phyloP scores from a whole-genome alignment of 192 early-diverging fungal species.

The Coemansia asiatica region DNA sequence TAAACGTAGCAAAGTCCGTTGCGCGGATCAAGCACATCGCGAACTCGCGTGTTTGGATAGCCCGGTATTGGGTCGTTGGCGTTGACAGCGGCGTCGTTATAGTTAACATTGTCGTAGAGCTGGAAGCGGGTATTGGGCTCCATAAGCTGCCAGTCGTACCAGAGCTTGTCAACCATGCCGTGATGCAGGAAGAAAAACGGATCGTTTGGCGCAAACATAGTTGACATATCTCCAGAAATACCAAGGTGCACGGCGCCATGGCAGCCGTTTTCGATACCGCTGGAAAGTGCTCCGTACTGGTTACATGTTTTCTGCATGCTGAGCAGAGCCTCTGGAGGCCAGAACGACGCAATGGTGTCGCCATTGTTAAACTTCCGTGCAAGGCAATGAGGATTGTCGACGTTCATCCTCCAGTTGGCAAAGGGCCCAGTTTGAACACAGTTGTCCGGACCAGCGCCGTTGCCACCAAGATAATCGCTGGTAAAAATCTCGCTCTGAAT shows the following conservation, averaged over 20 bases:
- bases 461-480: constrained; percentile 53
- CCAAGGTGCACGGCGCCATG: constrained; percentile 57
- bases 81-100: constrained; percentile 25
- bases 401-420: constrained; percentile 45
- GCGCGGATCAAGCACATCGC: constrained; percentile 45
- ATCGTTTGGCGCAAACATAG: constrained; percentile 61
- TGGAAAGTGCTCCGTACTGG: constrained; percentile 50
- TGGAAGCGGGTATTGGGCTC: constrained; percentile 41
- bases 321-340: constrained; percentile 52
- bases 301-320: constrained; percentile 46
- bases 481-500: constrained; percentile 36
- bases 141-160: constrained; percentile 60
- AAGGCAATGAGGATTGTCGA: constrained; percentile 46
- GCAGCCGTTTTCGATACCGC: constrained; percentile 54
- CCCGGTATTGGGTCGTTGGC: constrained; percentile 45
- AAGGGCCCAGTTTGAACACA: constrained; percentile 48
- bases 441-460: constrained; percentile 33
- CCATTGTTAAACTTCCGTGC: constrained; percentile 54
- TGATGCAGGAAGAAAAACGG: constrained; percentile 69
- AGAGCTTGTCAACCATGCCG: constrained; percentile 63
- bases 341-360: constrained; percentile 47
- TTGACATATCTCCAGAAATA: constrained; percentile 56
- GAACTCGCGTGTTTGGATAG: constrained; percentile 39
- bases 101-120: constrained; percentile 50
- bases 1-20: constrained; percentile 47